These are phyloP conservation scores for Cercospora sp. DNA, from an alignment of 2,329 filamentous ascomycete genomes.

Conservation along the genomic window DNA sequence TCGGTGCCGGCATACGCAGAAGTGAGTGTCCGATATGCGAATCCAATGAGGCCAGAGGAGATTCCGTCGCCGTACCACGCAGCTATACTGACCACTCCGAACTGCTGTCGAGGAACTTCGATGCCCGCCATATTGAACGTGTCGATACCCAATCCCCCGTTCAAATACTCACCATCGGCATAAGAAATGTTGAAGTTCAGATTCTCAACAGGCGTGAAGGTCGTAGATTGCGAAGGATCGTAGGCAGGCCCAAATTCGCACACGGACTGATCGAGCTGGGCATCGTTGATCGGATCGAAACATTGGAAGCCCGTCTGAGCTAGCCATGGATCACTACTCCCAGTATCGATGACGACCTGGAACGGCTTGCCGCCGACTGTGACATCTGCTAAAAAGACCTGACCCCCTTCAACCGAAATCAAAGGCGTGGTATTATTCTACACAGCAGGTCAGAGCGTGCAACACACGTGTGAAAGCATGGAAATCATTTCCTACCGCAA, in stretches of 20 bases:
- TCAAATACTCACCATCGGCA: slow-evolving; percentile 46
- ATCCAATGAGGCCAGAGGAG: slow-evolving; percentile 53
- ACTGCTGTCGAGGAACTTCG: slow-evolving; percentile 47
- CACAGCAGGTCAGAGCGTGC: not conserved
- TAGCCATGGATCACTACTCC: slow-evolving; percentile 53
- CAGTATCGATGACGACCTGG: slow-evolving; percentile 49
- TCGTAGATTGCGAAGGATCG: slow-evolving; percentile 33
- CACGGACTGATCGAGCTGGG: slow-evolving; percentile 24
- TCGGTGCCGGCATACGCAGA: slow-evolving; percentile 42
- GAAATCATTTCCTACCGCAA: slow-evolving; percentile 14
- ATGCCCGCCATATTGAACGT: slow-evolving; percentile 50
- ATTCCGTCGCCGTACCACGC: slow-evolving; percentile 38
- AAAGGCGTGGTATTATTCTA: slow-evolving; percentile 29
- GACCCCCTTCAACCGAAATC: slow-evolving; percentile 30
- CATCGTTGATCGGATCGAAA: slow-evolving; percentile 24
- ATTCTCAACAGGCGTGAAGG: slow-evolving; percentile 43
- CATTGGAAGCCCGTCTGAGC: slow-evolving; percentile 36
- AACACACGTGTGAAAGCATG: not conserved
- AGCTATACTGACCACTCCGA: slow-evolving; percentile 47
- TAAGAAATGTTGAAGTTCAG: slow-evolving; percentile 50
- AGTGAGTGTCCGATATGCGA: slow-evolving; percentile 54
- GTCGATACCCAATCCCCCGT: slow-evolving; percentile 44
- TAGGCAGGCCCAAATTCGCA: slow-evolving; percentile 40
- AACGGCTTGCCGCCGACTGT: slow-evolving; percentile 38
- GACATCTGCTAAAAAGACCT: slow-evolving; percentile 37